These are phyloP conservation scores for Tremellales sp. DNA, from an alignment of 1,284 basidiomycete species.

Conservation along the genomic window DNA sequence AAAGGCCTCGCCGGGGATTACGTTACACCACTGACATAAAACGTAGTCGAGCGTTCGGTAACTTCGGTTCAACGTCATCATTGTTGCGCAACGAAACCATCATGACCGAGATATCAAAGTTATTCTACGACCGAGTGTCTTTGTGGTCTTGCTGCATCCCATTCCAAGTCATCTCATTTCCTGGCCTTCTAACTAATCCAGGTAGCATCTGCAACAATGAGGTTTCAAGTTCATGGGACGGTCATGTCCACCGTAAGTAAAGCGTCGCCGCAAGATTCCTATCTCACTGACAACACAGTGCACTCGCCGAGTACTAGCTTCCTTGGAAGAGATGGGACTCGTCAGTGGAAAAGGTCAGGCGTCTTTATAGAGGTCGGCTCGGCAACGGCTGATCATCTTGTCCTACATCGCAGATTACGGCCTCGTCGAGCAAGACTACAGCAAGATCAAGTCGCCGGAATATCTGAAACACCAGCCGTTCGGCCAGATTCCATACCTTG, in stretches of 20 bases:
- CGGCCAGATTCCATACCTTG: slow-evolving; percentile 62
- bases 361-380: background rate
- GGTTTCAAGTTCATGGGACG: slow-evolving; percentile 1
- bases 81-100: too few species aligned
- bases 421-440: slow-evolving; percentile 20
- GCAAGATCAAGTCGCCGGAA: slow-evolving; percentile 54
- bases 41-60: too few species aligned
- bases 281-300: background rate
- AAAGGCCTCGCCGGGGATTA: too few species aligned
- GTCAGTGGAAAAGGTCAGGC: background rate
- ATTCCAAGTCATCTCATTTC: too few species aligned
- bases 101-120: too few species aligned
- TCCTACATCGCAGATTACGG: slow-evolving; percentile 19
- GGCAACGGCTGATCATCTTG: background rate
- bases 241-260: background rate
- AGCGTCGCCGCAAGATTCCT: background rate
- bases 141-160: too few species aligned
- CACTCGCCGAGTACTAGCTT: slow-evolving; percentile 2
- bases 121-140: too few species aligned
- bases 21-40: too few species aligned
- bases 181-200: too few species aligned
- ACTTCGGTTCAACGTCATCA: too few species aligned
- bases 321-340: slow-evolving; percentile 1
- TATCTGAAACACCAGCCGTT: slow-evolving; percentile 58
- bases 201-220: too few species aligned